Percentiles rank a stretch among this genome's conserved stretches.
Conservation (phyloP, 2,329 filamentous ascomycete genomes). For the Tolypocladium tropicale region DNA sequence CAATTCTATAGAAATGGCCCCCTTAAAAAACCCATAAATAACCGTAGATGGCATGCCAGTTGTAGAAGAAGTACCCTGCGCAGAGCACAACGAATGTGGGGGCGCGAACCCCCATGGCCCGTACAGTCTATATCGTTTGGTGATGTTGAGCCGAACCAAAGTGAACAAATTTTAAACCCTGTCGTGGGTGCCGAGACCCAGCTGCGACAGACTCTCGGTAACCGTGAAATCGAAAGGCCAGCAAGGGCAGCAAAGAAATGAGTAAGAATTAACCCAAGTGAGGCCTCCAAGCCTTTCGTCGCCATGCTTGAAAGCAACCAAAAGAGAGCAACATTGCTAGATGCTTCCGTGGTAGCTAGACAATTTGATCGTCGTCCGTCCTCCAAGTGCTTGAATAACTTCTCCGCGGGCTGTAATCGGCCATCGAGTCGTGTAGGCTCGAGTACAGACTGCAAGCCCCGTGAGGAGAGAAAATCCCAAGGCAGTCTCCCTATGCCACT, state of each 20-base stretch:
- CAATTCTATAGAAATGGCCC: neutral
- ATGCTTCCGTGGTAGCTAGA: neutral
- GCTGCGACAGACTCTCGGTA: neutral
- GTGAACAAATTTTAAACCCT: conserved; percentile 11
- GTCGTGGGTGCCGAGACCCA: conserved; percentile 11
- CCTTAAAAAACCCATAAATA: neutral
- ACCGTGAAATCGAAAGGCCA: neutral
- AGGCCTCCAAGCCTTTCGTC: neutral
- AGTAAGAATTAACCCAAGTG: neutral
- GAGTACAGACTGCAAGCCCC: neutral
- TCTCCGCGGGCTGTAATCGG: neutral
- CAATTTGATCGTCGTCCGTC: neutral
- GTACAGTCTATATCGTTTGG: conserved; percentile 25
- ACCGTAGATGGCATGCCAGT: conserved; percentile 15
- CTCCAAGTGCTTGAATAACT: neutral
- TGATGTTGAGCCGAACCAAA: conserved; percentile 12
- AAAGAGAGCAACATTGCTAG: neutral
- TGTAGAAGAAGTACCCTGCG: conserved; percentile 19
- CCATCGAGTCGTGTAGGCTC: neutral
- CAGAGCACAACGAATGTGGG: conserved; percentile 13
- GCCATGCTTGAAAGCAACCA: neutral
- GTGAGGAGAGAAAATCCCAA: conserved; percentile 1
- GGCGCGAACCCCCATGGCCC: conserved; percentile 24
- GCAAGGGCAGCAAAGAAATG: neutral
- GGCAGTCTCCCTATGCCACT: conserved; percentile 13